Evolutionary conservation across 2,329 filamentous ascomycete genomes (phyloP), one percentile per base, ranked within the genome.

Genomic region (Ploettnerulaceae sp.): DNA sequence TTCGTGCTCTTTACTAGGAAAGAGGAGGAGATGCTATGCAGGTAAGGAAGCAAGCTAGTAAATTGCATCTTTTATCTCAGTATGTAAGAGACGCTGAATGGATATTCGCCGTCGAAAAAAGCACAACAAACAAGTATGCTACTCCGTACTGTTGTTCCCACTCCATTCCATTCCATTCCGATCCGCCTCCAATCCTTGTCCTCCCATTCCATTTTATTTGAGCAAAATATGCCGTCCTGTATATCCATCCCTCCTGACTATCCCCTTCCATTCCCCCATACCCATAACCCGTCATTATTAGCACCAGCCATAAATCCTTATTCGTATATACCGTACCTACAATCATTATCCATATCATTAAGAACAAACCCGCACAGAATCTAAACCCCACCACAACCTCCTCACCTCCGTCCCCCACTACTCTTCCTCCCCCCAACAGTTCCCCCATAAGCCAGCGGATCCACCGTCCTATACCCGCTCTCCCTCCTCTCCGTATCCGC

Each of bases 391-490:
- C 20, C 25, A 22, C 31, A 18, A 1, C 17, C n/a, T n/a, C 39
- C 17, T 52, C 24, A 49, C 22, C 41, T 46, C 34, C 54, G 45
- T 12, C 58, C 43, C 12, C 54, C 45, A 24, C 56, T 45, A 28
- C 46, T 54, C 31, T 50, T 54, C 25, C 55, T 52, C 35, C 57
- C 53, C 3, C 58, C 58, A 29, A 61, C 55, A 7, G 57, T 54
- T 2, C 62, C 62, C 5, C 54, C 62, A 56, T 58, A 62, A 1
- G 55, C 49, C 18, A 36, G 12, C 3, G 62, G 62, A 54, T 65
- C 62, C 17, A 65, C 61, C 15, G 59, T 59, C 47, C 62, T 53
- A 34, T 56, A 63, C 7, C 62, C 61, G 48, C 62, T 61, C 3
- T 60, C 55, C 32, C 55, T 48, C 20, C 54, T 45, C 24, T 51